A percentile compares a stretch with the other conserved stretches of the same genome.
Conservation (phyloP, 1,284 basidiomycete genomes). For the Farysia itapuensis region DNA sequence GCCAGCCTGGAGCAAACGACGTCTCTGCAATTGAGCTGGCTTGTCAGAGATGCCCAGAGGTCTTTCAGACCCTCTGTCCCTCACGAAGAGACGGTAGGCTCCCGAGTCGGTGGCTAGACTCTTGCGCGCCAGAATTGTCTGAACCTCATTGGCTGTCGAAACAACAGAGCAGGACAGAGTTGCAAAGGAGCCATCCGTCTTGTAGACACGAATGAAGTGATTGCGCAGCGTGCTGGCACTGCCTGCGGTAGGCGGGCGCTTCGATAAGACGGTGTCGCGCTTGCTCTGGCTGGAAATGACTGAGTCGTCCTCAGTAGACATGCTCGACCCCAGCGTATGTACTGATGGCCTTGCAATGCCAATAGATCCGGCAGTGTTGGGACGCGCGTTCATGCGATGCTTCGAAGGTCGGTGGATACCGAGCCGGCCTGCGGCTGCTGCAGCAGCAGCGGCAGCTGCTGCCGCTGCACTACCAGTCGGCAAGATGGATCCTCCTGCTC, state of each 20-base stretch:
- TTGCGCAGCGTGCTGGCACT: slow-evolving; percentile 26
- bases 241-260: slow-evolving; percentile 19
- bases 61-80: slow-evolving; percentile 56
- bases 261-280: slow-evolving; percentile 18
- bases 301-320: slow-evolving; percentile 33
- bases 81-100: slow-evolving; percentile 54
- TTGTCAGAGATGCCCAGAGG: slow-evolving; percentile 69
- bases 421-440: slow-evolving; percentile 48
- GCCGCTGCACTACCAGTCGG: too few species aligned
- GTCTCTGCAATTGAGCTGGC: slow-evolving; percentile 80
- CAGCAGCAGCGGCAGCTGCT: slow-evolving; percentile 42
- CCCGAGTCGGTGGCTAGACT: slow-evolving; percentile 35
- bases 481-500: slow-evolving; percentile 20
- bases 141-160: slow-evolving; percentile 71
- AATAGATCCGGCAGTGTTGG: slow-evolving; percentile 48
- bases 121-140: slow-evolving; percentile 46
- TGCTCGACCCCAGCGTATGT: slow-evolving; percentile 22
- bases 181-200: slow-evolving; percentile 73
- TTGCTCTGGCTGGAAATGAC: slow-evolving; percentile 8
- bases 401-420: slow-evolving; percentile 43
- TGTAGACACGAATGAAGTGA: slow-evolving; percentile 73
- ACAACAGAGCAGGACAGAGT: slow-evolving; percentile 70
- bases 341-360: slow-evolving; percentile 28
- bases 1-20: slow-evolving; percentile 85
- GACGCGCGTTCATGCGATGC: slow-evolving; percentile 27